Base-by-base conservation (phyloP, 1,139 yeast genomes). In the Kodamaea sp. region DNA sequence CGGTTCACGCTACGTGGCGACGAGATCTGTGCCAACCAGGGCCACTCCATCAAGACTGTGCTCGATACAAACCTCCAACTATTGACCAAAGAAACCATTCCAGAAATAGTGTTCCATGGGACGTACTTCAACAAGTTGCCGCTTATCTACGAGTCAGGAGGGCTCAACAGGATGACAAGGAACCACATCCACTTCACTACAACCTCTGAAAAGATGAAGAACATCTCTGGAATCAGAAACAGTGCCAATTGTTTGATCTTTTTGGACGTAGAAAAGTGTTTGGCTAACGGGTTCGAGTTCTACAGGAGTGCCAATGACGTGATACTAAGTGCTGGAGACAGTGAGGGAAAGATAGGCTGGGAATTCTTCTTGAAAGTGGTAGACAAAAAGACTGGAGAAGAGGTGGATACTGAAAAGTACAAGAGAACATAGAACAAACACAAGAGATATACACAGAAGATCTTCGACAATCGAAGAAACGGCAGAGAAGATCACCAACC, bases 21-120 rank as follows among this genome's bases (percentile, higher is more conserved):
- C 7, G 43, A 41, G 10, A 83, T 92, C 10, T 78, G 97, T 53
- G 98, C 98, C 2, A 83, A 82, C 37, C 98, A 92, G 57, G 98
- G 98, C 7, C 98, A 92, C 57, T 80, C 95, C 0, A 63, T 92
- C 10, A 47, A 59, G 18, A 53, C 61, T 1, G 72, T 83, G 0
- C 45, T 43, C 11, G 70, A 72, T 22, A 52, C 51, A 11, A 74
- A 74, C 24, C 70, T 76, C 15, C 69, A 65, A 9, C 55, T 77
- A 38, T 42, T 67, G 15, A 43, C 50, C n/a, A 22, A 37, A 8
- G 51, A 40, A 3, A 51, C 57, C 10, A 35, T 55, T 2, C 66
- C 65, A 1, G 27, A 37, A 1, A 50, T 47, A 15, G 70, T 87
- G 4, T 78, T 86, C 23, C 98, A 94, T 55, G 98, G 98, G 5